Percentiles rank a stretch among this genome's conserved stretches.
These are phyloP conservation scores for Rhizomucor pusillus DNA, from an alignment of 371 early-diverging fungal species.

Conservation along the genomic window DNA sequence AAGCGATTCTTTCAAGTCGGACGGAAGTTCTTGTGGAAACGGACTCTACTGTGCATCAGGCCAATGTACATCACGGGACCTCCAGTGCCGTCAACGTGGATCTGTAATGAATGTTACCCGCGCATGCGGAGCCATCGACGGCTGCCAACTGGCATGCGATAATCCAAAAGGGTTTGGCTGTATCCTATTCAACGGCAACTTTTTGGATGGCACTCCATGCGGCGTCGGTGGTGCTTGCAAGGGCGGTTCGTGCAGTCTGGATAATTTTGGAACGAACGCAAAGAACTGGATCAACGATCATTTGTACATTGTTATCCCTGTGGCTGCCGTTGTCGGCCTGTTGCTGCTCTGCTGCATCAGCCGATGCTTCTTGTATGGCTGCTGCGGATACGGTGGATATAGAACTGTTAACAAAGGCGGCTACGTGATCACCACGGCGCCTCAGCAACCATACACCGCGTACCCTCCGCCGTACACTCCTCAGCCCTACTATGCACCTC, in stretches of 20 bases:
- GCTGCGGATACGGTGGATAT: constrained; percentile 24
- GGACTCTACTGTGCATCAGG: constrained; percentile 81
- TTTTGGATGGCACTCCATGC: constrained; percentile 89
- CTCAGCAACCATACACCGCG: not conserved
- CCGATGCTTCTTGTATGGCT: constrained; percentile 44
- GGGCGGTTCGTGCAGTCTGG: constrained; percentile 39
- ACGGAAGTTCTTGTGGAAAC: constrained; percentile 69
- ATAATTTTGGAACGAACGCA: constrained; percentile 36
- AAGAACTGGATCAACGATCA: constrained; percentile 42
- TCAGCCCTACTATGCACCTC: constrained; percentile 9
- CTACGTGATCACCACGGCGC: constrained; percentile 20
- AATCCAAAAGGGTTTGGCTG: constrained; percentile 57
- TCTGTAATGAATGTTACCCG: constrained; percentile 34
- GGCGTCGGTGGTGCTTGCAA: constrained; percentile 69
- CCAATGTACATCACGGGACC: constrained; percentile 83
- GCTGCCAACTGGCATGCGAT: constrained; percentile 70
- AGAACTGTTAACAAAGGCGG: constrained; percentile 14
- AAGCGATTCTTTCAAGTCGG: constrained; percentile 57
- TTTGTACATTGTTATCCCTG: constrained; percentile 49
- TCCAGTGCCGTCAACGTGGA: constrained; percentile 71
- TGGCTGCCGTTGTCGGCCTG: constrained; percentile 47
- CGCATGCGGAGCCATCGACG: constrained; percentile 47
- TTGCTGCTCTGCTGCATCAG: constrained; percentile 48
- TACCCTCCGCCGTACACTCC: too few relatives aligned
- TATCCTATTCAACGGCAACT: constrained; percentile 71